Conservation (phyloP, 306 rosid species). For the Trifolium fragiferum region DNA sequence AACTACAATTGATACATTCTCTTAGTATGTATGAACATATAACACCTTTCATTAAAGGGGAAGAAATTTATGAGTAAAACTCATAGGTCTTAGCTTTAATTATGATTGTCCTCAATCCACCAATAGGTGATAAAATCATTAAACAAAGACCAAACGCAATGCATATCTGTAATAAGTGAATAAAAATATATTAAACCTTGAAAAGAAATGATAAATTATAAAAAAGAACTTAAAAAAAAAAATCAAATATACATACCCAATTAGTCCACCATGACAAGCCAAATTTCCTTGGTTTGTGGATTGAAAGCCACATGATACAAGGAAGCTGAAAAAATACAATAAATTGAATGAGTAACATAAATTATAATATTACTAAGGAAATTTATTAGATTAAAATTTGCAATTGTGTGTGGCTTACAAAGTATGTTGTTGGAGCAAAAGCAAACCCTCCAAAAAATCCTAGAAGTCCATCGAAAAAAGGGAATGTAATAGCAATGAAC, state of each 20-base stretch:
- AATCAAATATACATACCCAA: slow-evolving; percentile 66
- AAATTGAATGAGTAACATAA: not conserved
- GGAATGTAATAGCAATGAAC: slow-evolving; percentile 76
- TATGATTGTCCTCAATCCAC: slow-evolving; percentile 80
- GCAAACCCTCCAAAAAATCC: slow-evolving; percentile 89
- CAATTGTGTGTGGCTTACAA: slow-evolving; percentile 51
- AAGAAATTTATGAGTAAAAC: slow-evolving; percentile 61
- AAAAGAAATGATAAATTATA: not conserved
- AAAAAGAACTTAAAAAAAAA: not conserved
- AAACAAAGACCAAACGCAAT: slow-evolving; percentile 66
- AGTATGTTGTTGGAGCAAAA: slow-evolving; percentile 88
- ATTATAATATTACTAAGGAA: not conserved
- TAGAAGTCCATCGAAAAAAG: slow-evolving; percentile 77
- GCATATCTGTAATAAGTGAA: slow-evolving; percentile 64
- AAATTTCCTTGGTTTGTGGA: slow-evolving; percentile 74
- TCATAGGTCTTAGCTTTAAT: slow-evolving; percentile 55
- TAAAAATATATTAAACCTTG: not conserved
- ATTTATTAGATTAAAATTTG: not conserved
- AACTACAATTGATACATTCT: not conserved
- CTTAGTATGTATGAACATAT: not conserved
- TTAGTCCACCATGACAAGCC: slow-evolving; percentile 79
- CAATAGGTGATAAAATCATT: slow-evolving; percentile 73
- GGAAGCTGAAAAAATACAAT: slow-evolving; percentile 70
- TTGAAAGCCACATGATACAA: slow-evolving; percentile 80
- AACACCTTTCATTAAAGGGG: not conserved